Evolutionary conservation across 2,329 filamentous ascomycete genomes (phyloP).

Genomic region (Cercospora sp.): DNA sequence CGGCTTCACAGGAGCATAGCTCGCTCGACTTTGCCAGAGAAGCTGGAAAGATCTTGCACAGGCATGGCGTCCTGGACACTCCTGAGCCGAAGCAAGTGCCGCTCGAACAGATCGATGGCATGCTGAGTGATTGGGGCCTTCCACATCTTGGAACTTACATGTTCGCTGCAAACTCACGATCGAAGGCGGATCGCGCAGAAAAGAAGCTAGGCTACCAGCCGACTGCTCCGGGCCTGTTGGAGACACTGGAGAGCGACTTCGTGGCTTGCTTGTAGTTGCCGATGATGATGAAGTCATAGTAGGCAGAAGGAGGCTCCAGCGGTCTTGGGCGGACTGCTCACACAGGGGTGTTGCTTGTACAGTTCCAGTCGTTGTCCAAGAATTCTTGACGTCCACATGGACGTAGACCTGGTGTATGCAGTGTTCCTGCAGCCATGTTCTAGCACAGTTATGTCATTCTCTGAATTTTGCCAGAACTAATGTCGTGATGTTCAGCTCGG

Average conservation of each 20-base stretch:
- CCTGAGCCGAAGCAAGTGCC: slow-evolving; percentile 31
- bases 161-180: slow-evolving; percentile 57
- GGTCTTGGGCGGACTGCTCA: not conserved
- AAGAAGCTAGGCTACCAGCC: slow-evolving; percentile 61
- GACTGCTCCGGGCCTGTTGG: slow-evolving; percentile 49
- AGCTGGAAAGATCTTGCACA: slow-evolving; percentile 33
- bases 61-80: slow-evolving; percentile 30
- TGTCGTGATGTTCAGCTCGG: not conserved
- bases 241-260: slow-evolving; percentile 48
- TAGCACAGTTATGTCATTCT: not conserved
- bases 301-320: not conserved
- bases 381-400: not conserved
- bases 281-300: not conserved
- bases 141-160: slow-evolving; percentile 38
- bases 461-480: not conserved
- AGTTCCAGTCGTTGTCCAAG: not conserved
- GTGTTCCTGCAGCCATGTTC: not conserved
- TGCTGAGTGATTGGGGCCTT: slow-evolving; percentile 26
- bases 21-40: slow-evolving; percentile 35
- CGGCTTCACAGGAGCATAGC: slow-evolving; percentile 40
- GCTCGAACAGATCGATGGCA: slow-evolving; percentile 34
- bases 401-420: not conserved
- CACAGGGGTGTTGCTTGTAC: not conserved
- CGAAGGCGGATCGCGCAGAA: slow-evolving; percentile 53
- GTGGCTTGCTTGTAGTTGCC: not conserved